phyloP scores from a whole-genome alignment of 108 stramenopile species.

The Cyclotella choctawhatcheeana region DNA sequence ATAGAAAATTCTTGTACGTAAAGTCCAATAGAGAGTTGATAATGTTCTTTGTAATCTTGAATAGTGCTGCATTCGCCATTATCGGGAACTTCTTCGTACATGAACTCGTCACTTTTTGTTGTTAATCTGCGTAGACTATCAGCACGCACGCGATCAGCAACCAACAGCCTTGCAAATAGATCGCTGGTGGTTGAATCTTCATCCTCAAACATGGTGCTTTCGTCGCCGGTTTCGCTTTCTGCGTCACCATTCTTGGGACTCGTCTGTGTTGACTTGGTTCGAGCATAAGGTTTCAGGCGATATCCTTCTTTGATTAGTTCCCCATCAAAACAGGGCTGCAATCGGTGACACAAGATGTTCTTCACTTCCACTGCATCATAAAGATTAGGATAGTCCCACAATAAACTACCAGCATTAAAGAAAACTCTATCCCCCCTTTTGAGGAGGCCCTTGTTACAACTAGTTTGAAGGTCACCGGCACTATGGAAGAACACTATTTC shows the following conservation, averaged over 20 bases:
- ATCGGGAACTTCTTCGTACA: conserved; percentile 28
- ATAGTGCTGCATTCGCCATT: conserved; percentile 54
- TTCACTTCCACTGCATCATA: conserved; percentile 38
- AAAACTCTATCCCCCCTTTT: conserved; percentile 77
- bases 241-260: conserved; percentile 20
- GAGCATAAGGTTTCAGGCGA: conserved; percentile 65
- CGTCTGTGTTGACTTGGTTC: conserved; percentile 16
- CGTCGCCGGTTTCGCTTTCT: conserved; percentile 41
- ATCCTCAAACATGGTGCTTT: conserved; percentile 45
- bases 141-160: conserved; percentile 34
- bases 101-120: conserved; percentile 28
- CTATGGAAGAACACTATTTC: conserved; percentile 84
- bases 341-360: conserved; percentile 48
- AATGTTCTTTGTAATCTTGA: conserved; percentile 75
- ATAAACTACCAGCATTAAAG: conserved; percentile 84
- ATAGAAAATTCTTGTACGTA: conserved; percentile 90
- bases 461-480: conserved; percentile 81
- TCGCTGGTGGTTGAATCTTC: conserved; percentile 41
- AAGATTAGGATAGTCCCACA: conserved; percentile 68
- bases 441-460: conserved; percentile 71
- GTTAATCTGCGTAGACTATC: conserved; percentile 31
- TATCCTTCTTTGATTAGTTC: conserved; percentile 60
- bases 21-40: conserved; percentile 73
- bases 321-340: conserved; percentile 65
- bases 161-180: conserved; percentile 39